Evolutionary conservation across 108 stramenopile genomes (phyloP), one percentile per base, ranked within the genome.

Genomic region (Cyclotella choctawhatcheeana): DNA sequence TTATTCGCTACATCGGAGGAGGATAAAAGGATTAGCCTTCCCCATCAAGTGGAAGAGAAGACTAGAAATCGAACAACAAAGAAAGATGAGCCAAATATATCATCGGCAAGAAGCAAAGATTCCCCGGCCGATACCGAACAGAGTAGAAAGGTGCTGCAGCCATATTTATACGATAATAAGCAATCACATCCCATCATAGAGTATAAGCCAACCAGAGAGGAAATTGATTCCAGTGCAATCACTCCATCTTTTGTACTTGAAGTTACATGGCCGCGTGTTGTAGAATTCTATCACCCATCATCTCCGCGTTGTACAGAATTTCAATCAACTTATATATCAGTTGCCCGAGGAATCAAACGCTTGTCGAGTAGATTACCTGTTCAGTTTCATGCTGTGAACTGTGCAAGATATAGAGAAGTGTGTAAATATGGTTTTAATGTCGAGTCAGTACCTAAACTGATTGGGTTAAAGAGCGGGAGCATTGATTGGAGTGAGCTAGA

Each of bases 261-360:
- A 43, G 82, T 83, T 6, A 83, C 82, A 44, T 83, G 82, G 82
- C 82, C 82, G 18, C 71, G 82, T 35, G 60, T 83, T 2, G 60
- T 74, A 18, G 53, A 64, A 51, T 83, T 83, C 60, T 83, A 83
- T 52, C 82, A 83, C 64, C 67, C 82, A 20, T 65, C 77, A 6
- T 79, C 77, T 2, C 44, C 61, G 16, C 73, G 47, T 55, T 83
- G 77, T 34, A 18, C 4, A 31, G 34, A 63, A 16, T 79, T 83
- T 17, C 76, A 67, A 65, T 25, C 73, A 16, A 64, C 40, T 21
- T 83, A 69, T 26, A 62, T 83, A 29, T 21, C 29, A 8, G 18
- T 79, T 26, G 82, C 82, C 21, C 67, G 82, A 25, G 63, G 67
- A 26, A 74, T 83, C 18, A 65, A 62, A 30, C 31, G 62, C 21